These are phyloP conservation scores for Pythium biforme DNA, from an alignment of 352 stramenopile species.

Conservation along the genomic window DNA sequence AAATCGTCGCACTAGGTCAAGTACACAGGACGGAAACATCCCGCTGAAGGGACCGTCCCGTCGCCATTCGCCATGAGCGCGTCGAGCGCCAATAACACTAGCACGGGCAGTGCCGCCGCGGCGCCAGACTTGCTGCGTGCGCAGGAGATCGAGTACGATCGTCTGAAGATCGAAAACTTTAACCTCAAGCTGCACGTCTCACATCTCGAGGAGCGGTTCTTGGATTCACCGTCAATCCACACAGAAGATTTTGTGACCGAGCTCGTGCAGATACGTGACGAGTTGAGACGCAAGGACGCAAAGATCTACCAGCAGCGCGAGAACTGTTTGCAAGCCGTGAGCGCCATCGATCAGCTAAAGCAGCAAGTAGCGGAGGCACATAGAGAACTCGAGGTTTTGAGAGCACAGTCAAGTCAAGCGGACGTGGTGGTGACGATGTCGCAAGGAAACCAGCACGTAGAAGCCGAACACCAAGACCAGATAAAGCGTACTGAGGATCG, in stretches of 20 bases:
- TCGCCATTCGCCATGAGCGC: constrained; percentile 16
- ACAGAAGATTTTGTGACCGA: constrained; percentile 66
- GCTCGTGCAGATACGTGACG: constrained; percentile 55
- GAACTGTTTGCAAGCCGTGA: constrained; percentile 42
- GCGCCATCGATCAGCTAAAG: constrained; percentile 55
- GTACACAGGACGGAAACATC: constrained; percentile 4
- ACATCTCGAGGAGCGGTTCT: constrained; percentile 61
- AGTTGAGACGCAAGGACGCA: constrained; percentile 38
- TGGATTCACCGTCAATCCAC: constrained; percentile 39
- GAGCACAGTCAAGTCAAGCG: constrained; percentile 20
- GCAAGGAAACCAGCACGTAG: constrained; percentile 46
- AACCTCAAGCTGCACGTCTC: constrained; percentile 69
- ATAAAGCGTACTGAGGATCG: constrained; percentile 64
- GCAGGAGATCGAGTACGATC: constrained; percentile 55
- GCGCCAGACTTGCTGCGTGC: constrained; percentile 41
- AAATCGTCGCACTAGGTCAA: background rate
- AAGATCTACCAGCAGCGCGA: constrained; percentile 24
- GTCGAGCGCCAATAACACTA: constrained; percentile 12
- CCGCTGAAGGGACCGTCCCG: background rate
- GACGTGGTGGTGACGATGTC: constrained; percentile 38
- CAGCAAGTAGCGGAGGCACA: constrained; percentile 26
- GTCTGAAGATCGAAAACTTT: constrained; percentile 70
- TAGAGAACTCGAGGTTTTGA: constrained; percentile 30
- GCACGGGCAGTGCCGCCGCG: constrained; percentile 10
- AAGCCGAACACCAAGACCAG: constrained; percentile 45